A percentile compares a stretch with the other conserved stretches of the same genome.
phyloP scores from a whole-genome alignment of 352 stramenopile species.

The Pythium pyrilobum region DNA sequence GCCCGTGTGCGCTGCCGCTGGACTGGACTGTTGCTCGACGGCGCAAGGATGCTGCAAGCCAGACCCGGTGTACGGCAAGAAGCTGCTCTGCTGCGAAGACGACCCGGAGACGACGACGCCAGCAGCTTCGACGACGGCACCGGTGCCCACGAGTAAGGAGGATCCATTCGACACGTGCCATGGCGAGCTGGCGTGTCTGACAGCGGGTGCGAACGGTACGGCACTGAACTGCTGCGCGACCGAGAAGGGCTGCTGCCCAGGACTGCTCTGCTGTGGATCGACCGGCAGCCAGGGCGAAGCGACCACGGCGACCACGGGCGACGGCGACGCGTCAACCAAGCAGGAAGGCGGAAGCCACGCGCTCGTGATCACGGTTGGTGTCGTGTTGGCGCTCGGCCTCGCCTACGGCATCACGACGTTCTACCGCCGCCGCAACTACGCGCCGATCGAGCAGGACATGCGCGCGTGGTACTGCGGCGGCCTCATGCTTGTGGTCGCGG shows the following conservation, averaged over 20 bases:
- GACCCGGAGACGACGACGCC: constrained; percentile 12
- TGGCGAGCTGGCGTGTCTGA: constrained; percentile 2
- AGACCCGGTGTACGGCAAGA: constrained; percentile 19
- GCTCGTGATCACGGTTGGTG: constrained; percentile 31
- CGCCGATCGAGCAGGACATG: constrained; percentile 49
- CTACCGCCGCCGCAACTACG: constrained; percentile 68
- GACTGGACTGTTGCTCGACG: constrained; percentile 31
- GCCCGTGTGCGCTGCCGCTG: constrained; percentile 25
- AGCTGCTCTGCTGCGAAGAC: constrained; percentile 26
- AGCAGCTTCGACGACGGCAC: constrained; percentile 23
- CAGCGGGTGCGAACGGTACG: constrained; percentile 3
- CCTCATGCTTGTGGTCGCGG: constrained; percentile 49
- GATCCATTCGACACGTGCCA: constrained; percentile 13
- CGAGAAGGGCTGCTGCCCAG: constrained; percentile 23
- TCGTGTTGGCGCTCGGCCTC: constrained; percentile 32
- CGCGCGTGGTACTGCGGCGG: constrained; percentile 57
- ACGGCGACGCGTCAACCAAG: not conserved
- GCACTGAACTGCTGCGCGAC: constrained; percentile 26
- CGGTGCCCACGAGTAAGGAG: not conserved
- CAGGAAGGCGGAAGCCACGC: constrained; percentile 25
- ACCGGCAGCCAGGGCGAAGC: constrained; percentile 20
- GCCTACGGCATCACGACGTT: constrained; percentile 43
- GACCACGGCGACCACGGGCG: constrained; percentile 17
- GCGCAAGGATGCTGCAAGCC: constrained; percentile 32
- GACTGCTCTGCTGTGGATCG: constrained; percentile 27